Evolutionary conservation across 2,329 filamentous ascomycete species (phyloP), one percentile per base, ranked within the genome.

Genomic region (Trichoderma harzianum): DNA sequence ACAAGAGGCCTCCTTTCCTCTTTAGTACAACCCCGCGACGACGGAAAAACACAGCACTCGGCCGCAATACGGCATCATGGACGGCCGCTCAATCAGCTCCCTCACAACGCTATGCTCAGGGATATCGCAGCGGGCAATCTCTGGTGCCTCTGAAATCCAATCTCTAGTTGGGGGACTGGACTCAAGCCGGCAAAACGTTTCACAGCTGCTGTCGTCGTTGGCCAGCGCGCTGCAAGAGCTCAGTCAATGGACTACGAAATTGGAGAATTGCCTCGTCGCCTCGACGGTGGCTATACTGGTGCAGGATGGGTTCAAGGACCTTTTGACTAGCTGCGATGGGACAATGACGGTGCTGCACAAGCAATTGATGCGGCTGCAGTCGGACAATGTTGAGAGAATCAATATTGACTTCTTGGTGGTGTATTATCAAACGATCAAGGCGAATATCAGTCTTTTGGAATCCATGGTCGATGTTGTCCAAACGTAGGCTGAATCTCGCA

Each of bases 51-150:
- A 21, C 61, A 47, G 10, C 62, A 7, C 28, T 28, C 7, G 7
- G 14, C 24, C 32, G 28, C 51, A 14, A 43, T 21, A 21, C 8
- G 5, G 10, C 24, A 72, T 36, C 39, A 81, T 80, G 80, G 77
- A 80, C 69, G 77, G 79, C 64, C 82, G 81, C 76, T 81, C 80
- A 12, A 76, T 79, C 55, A 74, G 78, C 5, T 79, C 80, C n/a
- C 71, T 81, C 11, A 79, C 78, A 3, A 78, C 80, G 0, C 75
- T 78, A 11, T 78, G 78, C 64, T 75, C 77, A 14, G 75, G 76
- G 51, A 78, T 82, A 58, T 76, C 79, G 5, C 77, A 80, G n/a
- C 76, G 78, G 10, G 71, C 77, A 7, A 61, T 80, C 8, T 78
- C 79, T 0, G 76, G 76, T 24, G 74, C 75, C 0, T 75, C 75